Conservation (phyloP, 2,329 filamentous ascomycete species). For the Xylaria sp. region DNA sequence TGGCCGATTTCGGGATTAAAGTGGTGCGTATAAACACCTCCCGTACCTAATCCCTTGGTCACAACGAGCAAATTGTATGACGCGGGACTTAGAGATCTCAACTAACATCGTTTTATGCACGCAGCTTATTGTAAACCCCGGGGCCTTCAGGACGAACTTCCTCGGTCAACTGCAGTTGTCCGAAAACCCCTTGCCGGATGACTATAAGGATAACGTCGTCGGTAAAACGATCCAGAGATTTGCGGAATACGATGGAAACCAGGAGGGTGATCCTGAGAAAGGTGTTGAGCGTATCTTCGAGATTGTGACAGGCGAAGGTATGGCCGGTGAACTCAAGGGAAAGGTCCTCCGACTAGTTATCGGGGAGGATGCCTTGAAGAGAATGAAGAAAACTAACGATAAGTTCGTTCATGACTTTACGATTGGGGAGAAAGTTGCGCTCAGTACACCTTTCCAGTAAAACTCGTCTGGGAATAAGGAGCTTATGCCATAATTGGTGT, state of each 20-base stretch:
- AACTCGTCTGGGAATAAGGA: background rate
- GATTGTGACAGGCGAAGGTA: slow-evolving; percentile 48
- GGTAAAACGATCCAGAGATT: slow-evolving; percentile 34
- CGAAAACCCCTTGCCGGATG: slow-evolving; percentile 36
- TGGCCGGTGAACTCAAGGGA: slow-evolving; percentile 47
- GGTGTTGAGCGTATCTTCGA: slow-evolving; percentile 52
- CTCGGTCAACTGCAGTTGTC: slow-evolving; percentile 39
- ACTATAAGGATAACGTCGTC: slow-evolving; percentile 38
- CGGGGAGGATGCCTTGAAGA: slow-evolving; percentile 48
- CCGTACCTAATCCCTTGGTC: no score
- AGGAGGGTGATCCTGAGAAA: slow-evolving; percentile 51
- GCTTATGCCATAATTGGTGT: background rate
- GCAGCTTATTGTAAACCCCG: slow-evolving; percentile 55
- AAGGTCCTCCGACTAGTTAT: slow-evolving; percentile 51
- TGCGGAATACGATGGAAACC: slow-evolving; percentile 35
- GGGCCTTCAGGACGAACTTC: slow-evolving; percentile 56
- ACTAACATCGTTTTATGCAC: no score
- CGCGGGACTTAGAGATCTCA: no score
- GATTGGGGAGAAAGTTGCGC: slow-evolving; percentile 38
- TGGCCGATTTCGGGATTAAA: slow-evolving; percentile 49
- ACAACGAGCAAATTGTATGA: no score
- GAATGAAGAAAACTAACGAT: slow-evolving; percentile 39
- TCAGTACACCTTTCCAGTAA: slow-evolving; percentile 37
- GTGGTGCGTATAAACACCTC: no score
- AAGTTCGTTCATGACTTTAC: slow-evolving; percentile 40